Base-by-base conservation (phyloP, 1,139 yeast species). In the Blastobotrys petasosporus region DNA sequence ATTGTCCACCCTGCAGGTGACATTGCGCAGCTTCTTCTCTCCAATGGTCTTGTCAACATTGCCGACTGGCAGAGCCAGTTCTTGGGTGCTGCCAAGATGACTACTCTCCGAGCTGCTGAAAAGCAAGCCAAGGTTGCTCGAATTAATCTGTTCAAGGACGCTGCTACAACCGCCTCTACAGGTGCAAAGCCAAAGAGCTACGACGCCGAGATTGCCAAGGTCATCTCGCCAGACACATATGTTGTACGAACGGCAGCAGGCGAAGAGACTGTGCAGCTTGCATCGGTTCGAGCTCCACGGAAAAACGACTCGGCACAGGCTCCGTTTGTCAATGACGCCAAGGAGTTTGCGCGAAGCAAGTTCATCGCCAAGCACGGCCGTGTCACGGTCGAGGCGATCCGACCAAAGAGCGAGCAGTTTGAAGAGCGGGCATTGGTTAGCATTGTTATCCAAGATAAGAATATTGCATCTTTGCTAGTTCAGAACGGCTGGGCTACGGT, bases 1-100 rank as follows among this genome's bases (percentile, higher is more conserved):
- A 62, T 73, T 40, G 64, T 76, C 44, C 80, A 80, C 55, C 90
- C 87, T 46, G 83, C 85, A 10, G 88, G 94, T 6, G 84, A 85
- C 59, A 81, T 86, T 56, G 79, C 84, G 51, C 82, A 80, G 55
- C 76, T 78, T 54, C 66, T 86, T 52, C 71, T 86, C 52, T 78
- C 76, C 51, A 73, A 71, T 49, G 96, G 96, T 8, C 71, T 80
- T 37, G 95, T 83, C 7, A 80, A 80, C 54, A 77, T 85, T 46
- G 79, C 82, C 17, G 95, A 86, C 62, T 84, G 94, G 92, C 95
- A 86, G 63, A 79, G 88, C 1, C 64, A 77, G n/a, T 60, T 79
- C 43, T 68, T 87, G 48, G 95, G 95, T 2, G 69, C 88, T 4
- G 65, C 73, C 34, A 70, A 69, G 37, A 85, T 86, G 90, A 59